Evolutionary conservation across 768 basidiomycete species (phyloP).

Genomic region (Tulasnella calospora): DNA sequence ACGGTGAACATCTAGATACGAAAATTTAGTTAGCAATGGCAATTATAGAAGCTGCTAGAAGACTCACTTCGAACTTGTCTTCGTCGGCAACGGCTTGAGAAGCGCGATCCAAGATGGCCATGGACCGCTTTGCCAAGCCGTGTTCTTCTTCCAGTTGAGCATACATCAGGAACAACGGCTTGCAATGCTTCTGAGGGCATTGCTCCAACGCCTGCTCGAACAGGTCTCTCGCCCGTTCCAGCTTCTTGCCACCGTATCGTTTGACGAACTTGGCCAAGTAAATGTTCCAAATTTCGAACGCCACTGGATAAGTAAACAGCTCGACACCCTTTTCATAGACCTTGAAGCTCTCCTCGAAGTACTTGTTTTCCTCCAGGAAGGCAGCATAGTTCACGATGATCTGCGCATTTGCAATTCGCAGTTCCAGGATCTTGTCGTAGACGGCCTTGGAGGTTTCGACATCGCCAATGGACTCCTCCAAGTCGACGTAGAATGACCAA

Average conservation of each 20-base stretch:
- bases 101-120: conserved; percentile 93
- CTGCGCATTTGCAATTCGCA: conserved; percentile 97
- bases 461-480: conserved; percentile 94
- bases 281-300: conserved; percentile 99
- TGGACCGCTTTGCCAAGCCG: conserved; percentile 91
- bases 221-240: conserved; percentile 93
- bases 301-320: conserved; percentile 94
- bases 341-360: conserved; percentile 99
- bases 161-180: conserved; percentile 93
- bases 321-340: conserved; percentile 97
- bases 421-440: conserved; percentile 93
- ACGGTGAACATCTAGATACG: conserved; percentile 79
- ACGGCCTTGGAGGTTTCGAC: conserved; percentile 90
- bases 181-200: conserved; percentile 91
- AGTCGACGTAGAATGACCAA: conserved; percentile 98
- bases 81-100: conserved; percentile 77
- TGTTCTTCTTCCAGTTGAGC: conserved; percentile 92
- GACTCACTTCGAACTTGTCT: conserved; percentile 87
- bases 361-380: conserved; percentile 95
- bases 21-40: conserved; percentile 3
- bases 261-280: conserved; percentile 96
- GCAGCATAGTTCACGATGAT: conserved; percentile 95
- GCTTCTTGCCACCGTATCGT: conserved; percentile 89
- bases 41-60: conserved; percentile 16
- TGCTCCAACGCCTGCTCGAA: conserved; percentile 98